Evolutionary conservation across 2,329 filamentous ascomycete genomes (phyloP).

Genomic region (Trichoderma cornu-damae): DNA sequence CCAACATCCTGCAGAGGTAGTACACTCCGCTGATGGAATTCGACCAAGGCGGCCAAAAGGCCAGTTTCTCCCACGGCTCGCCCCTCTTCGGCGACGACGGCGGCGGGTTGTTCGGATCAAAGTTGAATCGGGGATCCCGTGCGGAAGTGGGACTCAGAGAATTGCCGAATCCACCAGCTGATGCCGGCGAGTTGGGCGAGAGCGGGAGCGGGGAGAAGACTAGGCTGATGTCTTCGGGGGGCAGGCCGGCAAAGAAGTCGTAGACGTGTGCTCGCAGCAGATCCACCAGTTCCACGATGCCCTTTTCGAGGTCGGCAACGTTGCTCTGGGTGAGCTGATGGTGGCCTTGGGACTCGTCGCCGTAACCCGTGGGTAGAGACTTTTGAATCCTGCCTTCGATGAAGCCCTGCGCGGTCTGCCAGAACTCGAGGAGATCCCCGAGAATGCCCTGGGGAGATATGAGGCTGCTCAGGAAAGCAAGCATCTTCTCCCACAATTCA

Average conservation of each 20-base stretch:
- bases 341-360: conserved; percentile 74
- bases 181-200: conserved; percentile 54
- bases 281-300: conserved; percentile 74
- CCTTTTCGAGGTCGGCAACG: conserved; percentile 66
- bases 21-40: conserved; percentile 90
- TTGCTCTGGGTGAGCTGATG: conserved; percentile 72
- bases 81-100: conserved; percentile 71
- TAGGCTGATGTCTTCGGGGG: conserved; percentile 83
- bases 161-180: conserved; percentile 31
- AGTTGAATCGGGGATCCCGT: conserved; percentile 69
- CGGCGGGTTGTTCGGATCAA: conserved; percentile 73
- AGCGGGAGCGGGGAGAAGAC: conserved; percentile 75
- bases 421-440: conserved; percentile 87
- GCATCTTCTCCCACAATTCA: conserved; percentile 88
- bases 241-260: conserved; percentile 79
- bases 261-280: conserved; percentile 74
- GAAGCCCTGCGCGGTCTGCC: conserved; percentile 87
- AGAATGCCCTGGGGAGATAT: conserved; percentile 76
- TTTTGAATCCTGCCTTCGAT: conserved; percentile 80
- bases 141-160: conserved; percentile 50
- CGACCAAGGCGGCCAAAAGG: conserved; percentile 91
- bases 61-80: conserved; percentile 86
- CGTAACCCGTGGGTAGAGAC: conserved; percentile 71
- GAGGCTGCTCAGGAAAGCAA: conserved; percentile 66
- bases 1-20: conserved; percentile 77